Conservation (phyloP, 139 green algal genomes). For the Chlamydomonas sp. region DNA sequence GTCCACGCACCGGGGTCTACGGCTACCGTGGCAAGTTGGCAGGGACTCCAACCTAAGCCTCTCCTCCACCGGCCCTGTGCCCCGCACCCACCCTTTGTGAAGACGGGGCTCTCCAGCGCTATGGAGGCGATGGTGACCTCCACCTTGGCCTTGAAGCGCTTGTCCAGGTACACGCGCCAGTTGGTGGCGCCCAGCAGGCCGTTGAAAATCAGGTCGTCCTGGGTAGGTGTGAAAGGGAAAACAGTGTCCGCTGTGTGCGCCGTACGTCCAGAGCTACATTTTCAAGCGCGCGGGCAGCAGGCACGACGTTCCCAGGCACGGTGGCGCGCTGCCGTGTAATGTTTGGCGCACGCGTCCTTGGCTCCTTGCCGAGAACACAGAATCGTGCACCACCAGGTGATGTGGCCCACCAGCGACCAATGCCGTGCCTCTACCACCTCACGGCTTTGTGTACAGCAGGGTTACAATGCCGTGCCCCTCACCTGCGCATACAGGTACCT, state of each 20-base stretch:
- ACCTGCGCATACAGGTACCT: slow-evolving; percentile 32
- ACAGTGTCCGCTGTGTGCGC: too few species aligned
- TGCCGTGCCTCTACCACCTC: too few species aligned
- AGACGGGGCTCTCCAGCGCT: slow-evolving; percentile 16
- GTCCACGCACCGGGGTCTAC: too few species aligned
- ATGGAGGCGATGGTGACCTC: slow-evolving; percentile 26
- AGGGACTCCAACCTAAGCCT: background rate
- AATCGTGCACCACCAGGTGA: too few species aligned
- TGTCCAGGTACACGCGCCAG: slow-evolving; percentile 34
- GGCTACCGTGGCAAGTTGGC: too few species aligned
- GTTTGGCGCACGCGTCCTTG: too few species aligned
- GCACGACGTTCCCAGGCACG: too few species aligned
- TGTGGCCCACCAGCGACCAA: too few species aligned
- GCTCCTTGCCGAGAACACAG: too few species aligned
- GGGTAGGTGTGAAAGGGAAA: background rate
- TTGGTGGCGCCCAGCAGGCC: slow-evolving; percentile 13
- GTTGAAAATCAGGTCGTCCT: slow-evolving; percentile 30
- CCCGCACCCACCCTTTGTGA: background rate
- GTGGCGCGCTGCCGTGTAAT: too few species aligned
- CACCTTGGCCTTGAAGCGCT: slow-evolving; percentile 37
- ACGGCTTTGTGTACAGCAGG: background rate
- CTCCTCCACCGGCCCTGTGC: background rate
- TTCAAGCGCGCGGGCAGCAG: too few species aligned
- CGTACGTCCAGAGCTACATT: too few species aligned
- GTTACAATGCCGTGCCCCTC: background rate